Evolutionary conservation across 805 yeast genomes (phyloP).

Genomic region (Metschnikowia aberdeeniae): DNA sequence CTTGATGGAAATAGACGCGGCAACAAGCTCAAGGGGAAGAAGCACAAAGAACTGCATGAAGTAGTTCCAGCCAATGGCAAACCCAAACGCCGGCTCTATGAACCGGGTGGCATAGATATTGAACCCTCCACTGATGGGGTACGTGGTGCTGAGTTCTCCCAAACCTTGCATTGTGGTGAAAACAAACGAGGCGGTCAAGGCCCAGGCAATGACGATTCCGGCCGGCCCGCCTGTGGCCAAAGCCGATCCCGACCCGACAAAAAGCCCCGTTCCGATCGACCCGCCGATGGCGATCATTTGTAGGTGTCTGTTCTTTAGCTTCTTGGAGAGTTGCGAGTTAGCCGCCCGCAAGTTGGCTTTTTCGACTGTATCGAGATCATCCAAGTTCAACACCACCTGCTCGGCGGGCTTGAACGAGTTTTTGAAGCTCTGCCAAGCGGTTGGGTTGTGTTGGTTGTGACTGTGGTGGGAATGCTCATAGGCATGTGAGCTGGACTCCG

Average conservation of each 20-base stretch:
- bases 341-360: conserved; percentile 26
- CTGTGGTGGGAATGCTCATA: conserved; percentile 6
- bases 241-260: conserved; percentile 59
- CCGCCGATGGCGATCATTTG: conserved; percentile 70
- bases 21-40: conserved; percentile 34
- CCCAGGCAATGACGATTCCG: conserved; percentile 53
- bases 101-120: conserved; percentile 22
- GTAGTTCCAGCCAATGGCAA: conserved; percentile 31
- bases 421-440: conserved; percentile 20
- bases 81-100: conserved; percentile 23
- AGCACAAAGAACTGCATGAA: conserved; percentile 37
- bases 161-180: conserved; percentile 58
- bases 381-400: conserved; percentile 14
- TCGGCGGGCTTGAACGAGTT: conserved; percentile 36
- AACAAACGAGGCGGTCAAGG: conserved; percentile 54
- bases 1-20: conserved; percentile 38
- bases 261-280: conserved; percentile 65
- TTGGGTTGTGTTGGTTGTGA: conserved; percentile 3
- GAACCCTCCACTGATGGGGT: conserved; percentile 31
- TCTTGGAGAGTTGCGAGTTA: conserved; percentile 17
- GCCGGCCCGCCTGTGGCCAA: conserved; percentile 62
- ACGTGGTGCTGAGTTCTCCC: conserved; percentile 59
- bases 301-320: conserved; percentile 55
- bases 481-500: conserved; percentile 5
- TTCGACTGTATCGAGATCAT: conserved; percentile 27